Evolutionary conservation across 176 grass and related monocot genomes (phyloP), one percentile per base, ranked within the genome.

Genomic region (Cenchrus purpureus): DNA sequence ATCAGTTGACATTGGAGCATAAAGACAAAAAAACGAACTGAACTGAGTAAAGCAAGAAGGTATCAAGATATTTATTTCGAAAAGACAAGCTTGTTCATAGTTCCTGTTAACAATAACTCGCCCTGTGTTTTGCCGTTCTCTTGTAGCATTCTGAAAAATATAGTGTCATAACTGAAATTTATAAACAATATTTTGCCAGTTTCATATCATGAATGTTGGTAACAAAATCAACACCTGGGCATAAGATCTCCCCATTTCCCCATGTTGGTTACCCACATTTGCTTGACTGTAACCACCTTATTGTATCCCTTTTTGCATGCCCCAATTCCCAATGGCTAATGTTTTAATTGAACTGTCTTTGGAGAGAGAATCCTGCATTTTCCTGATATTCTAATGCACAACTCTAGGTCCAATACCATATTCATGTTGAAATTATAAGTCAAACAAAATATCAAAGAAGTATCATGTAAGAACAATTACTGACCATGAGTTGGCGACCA

Each of bases 401-500:
- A 59, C 25, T 16, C 8, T 25, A 76, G 15, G 43, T 76, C 6
- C 4, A 58, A 51, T 28, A 29, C 14, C 28, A 34, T n/a, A 53
- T 22, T 66, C 34, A 65, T 15, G 65, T 54, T 55, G n/a, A 76
- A 12, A 20, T 51, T 60, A 45, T 42, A 73, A 60, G 12, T 62
- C 1, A 45, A 78, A 46, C 8, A 2, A 34, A 68, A 53, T 55
- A 19, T 0, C 31, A 5, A 69, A 8, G 2, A 48, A 90, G 60
- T 20, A 79, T 42, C 73, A 89, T 80, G 48, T 44, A 22, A 61
- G 43, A 91, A 57, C 73, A 62, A 80, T 64, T 85, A 90, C 88
- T 63, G 29, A 92, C 95, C 88, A 86, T 98, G 85, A 68, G 72
- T 95, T 1, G 74, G 63, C 7, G 95, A 95, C 95, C 95, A 98